Evolutionary conservation across 1,139 yeast species (phyloP).

Genomic region (Taphrina confusa): DNA sequence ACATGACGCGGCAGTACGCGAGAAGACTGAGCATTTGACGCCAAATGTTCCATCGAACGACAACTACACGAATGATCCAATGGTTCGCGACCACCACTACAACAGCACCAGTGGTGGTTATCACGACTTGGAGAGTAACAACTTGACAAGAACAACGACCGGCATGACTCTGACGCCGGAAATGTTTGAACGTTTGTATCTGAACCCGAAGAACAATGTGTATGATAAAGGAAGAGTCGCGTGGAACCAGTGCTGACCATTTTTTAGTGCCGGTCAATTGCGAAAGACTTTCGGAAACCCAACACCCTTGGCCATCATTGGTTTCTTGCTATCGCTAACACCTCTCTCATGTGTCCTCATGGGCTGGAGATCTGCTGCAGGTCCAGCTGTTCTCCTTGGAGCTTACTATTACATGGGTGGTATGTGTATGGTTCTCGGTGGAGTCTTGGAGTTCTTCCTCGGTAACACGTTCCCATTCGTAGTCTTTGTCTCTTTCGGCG

Average conservation of each 20-base stretch:
- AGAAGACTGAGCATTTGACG: constrained; percentile 18
- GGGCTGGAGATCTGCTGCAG: constrained; percentile 41
- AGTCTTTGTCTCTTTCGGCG: constrained; percentile 70
- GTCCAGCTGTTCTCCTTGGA: constrained; percentile 38
- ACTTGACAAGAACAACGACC: constrained; percentile 37
- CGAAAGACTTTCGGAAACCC: constrained; percentile 55
- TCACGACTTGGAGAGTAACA: constrained; percentile 4
- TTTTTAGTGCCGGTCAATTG: constrained; percentile 32
- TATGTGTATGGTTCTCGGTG: constrained; percentile 63
- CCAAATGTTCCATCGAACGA: constrained; percentile 1
- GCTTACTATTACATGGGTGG: constrained; percentile 61
- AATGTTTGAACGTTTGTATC: constrained; percentile 40
- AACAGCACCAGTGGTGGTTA: not conserved
- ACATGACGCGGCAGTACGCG: constrained; percentile 15
- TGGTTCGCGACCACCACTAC: constrained; percentile 11
- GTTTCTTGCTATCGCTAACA: constrained; percentile 50
- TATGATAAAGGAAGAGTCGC: not conserved
- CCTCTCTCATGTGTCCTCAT: constrained; percentile 40
- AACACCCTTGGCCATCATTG: constrained; percentile 62
- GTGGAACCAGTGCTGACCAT: not conserved
- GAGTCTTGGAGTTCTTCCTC: constrained; percentile 63
- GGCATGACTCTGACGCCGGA: constrained; percentile 40
- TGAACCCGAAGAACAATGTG: constrained; percentile 39
- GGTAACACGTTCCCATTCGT: constrained; percentile 69
- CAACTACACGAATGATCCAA: constrained; percentile 5